Base-by-base conservation (phyloP, 352 stramenopile species). In the Globisporangium viniferum region DNA sequence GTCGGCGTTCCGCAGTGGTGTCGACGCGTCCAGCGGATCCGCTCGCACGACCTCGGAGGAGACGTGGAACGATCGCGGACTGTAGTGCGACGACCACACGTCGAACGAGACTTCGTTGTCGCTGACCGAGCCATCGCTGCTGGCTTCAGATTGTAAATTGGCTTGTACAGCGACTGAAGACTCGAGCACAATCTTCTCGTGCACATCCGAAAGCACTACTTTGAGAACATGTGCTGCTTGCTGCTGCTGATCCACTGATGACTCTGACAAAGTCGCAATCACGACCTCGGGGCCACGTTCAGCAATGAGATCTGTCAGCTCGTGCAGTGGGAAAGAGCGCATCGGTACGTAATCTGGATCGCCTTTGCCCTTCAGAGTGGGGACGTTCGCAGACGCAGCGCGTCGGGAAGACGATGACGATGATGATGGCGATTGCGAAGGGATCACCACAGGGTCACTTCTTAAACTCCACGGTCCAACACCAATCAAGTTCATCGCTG, bases 11-110 rank as follows among this genome's bases (percentile, higher is more conserved):
- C 55, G 65, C 33, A 95, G 66, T 6, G 82, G 79, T 24, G 55
- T 51, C 15, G 81, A 79, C 31, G 83, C 87, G 60, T 92, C 76
- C 0, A 86, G 57, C 1, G 86, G 86, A 20, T 93, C 83, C 1
- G 84, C 84, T 6, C 85, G 65, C 55, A 91, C 78, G 61, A 90
- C 64, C 62, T 94, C 80, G 0, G 86, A 75, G 27, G 83, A 89
- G 39, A 94, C 81, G 59, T 88, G 72, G 64, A 92, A 94, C 20
- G 76, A 39, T 7, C 75, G 76, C 3, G 84, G 81, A 64, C 87
- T 95, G 68, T 79, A 83, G 70, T 95, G 84, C 4, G 80, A 76
- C 3, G 79, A 51, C 87, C 87, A 95, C 14, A 87, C 79, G 15
- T 86, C 80, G 29, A 89, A 79, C 24, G 63, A 69, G 49, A 69